Base-by-base conservation (phyloP, 345 rosid species). In the Odontarrhena argentea region DNA sequence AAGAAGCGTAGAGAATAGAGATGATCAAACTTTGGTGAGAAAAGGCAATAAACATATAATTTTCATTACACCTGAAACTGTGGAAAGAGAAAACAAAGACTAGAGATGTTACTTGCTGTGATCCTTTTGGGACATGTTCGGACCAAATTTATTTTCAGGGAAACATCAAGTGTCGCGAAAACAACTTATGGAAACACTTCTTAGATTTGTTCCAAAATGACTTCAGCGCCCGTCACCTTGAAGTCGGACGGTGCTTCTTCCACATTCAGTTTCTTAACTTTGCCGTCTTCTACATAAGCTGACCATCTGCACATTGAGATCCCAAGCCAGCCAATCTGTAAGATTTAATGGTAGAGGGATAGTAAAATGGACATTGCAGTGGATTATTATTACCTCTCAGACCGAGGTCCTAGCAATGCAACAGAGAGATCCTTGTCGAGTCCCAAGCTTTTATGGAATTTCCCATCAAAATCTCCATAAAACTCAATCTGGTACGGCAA, bases 181-280 rank as follows among this genome's bases (percentile, higher is more conserved):
- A 43, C 13, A 65, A 41, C 51, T 53, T 66, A 47, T 45, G 3
- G 22, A 60, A 26, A 24, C 35, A 37, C 45, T 55, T 55, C 7
- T 81, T 56, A 89, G 54, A 90, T 90, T 74, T 90, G 94, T 65
- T 83, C 87, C 81, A 93, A 71, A 25, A 93, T 86, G 43, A 84
- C 85, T 53, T 93, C 92, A 0, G 78, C 97, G 5, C 94, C 89
- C 0, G 97, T 71, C 61, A 93, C 97, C 80, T 86, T 90, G 80
- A 87, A 84, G 53, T 88, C 96, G 5, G 97, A 90, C 10, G 94
- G 98, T 59, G 83, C 92, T 63, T 78, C 91, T 86, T 93, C 97
- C 43, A 90, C 86, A 44, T 93, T 90, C 58, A 90, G 68, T 15
- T 73, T 80, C 83, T 93, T 86, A 9, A 93, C 87, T 70, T 78